phyloP scores from a whole-genome alignment of 2,329 filamentous ascomycete species.

The Trichoderma harzianum region DNA sequence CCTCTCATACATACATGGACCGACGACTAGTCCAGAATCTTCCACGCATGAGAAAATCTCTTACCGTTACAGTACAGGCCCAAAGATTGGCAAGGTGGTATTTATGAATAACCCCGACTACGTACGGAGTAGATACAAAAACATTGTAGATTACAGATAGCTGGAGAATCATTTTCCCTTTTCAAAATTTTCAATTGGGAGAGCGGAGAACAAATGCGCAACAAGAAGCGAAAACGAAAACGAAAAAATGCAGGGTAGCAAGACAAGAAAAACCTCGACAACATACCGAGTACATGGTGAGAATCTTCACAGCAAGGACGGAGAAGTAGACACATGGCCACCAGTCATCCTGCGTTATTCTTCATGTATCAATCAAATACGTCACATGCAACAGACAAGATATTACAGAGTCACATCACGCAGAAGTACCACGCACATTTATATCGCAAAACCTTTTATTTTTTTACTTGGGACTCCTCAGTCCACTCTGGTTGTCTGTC shows the following conservation, averaged over 20 bases:
- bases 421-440: neutral
- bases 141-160: neutral
- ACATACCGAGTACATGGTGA: neutral
- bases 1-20: neutral
- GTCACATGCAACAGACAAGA: neutral
- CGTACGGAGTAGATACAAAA: neutral
- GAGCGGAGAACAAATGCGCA: neutral
- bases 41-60: neutral
- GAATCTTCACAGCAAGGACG: neutral
- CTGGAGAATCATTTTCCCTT: neutral
- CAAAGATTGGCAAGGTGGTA: neutral
- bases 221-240: neutral
- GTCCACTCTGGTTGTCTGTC: slow-evolving; percentile 37
- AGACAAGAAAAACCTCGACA: neutral
- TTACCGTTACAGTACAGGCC: neutral
- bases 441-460: slow-evolving; percentile 28
- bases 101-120: neutral
- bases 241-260: neutral
- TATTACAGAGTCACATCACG: neutral
- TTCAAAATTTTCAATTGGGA: neutral
- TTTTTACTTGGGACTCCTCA: slow-evolving; percentile 40
- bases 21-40: neutral
- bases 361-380: neutral
- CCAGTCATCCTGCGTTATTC: neutral
- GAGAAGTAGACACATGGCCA: neutral